A percentile compares a stretch with the other conserved stretches of the same genome.
Conservation (phyloP, 2,329 filamentous ascomycete species). For the Aurifilum marmelostoma region DNA sequence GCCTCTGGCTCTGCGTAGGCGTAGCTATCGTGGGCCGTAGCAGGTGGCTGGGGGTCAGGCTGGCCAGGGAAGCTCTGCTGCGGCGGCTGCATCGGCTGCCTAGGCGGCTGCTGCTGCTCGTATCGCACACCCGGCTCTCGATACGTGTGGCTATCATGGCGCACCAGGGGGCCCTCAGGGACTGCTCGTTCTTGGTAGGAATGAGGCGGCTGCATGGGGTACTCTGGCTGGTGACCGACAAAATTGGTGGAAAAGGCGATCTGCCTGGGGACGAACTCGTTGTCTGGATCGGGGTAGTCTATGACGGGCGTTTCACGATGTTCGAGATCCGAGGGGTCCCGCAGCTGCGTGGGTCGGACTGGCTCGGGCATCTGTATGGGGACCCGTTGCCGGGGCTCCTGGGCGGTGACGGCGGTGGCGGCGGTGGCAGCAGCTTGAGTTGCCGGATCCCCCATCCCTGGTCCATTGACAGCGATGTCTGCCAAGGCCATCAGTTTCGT, state of each 20-base stretch:
- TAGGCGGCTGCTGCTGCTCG: conserved; percentile 24
- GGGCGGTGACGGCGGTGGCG: too few species aligned
- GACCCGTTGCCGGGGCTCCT: conserved; percentile 21
- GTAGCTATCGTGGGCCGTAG: conserved; percentile 11
- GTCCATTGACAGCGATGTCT: conserved; percentile 13
- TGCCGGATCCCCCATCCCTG: background rate
- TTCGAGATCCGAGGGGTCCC: conserved; percentile 26
- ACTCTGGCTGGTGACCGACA: conserved; percentile 14
- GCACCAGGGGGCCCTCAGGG: conserved; percentile 24
- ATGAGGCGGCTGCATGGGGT: conserved; percentile 12
- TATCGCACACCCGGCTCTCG: conserved; percentile 19
- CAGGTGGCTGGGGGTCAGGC: conserved; percentile 2
- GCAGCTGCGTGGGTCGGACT: conserved; percentile 26
- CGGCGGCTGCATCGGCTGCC: conserved; percentile 26
- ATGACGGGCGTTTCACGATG: conserved; percentile 12
- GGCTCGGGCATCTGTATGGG: conserved; percentile 29
- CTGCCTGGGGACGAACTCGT: conserved; percentile 20
- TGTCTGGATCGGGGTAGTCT: conserved; percentile 25
- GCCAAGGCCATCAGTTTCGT: conserved; percentile 20
- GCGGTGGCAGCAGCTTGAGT: conserved; percentile 10
- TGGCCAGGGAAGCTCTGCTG: conserved; percentile 16
- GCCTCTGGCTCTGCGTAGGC: conserved; percentile 21
- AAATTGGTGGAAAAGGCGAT: conserved; percentile 22
- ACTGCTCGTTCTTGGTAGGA: conserved; percentile 23
- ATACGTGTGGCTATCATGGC: conserved; percentile 24